Evolutionary conservation across 1,139 yeast genomes (phyloP).

Genomic region (Kodamaea alishanica): DNA sequence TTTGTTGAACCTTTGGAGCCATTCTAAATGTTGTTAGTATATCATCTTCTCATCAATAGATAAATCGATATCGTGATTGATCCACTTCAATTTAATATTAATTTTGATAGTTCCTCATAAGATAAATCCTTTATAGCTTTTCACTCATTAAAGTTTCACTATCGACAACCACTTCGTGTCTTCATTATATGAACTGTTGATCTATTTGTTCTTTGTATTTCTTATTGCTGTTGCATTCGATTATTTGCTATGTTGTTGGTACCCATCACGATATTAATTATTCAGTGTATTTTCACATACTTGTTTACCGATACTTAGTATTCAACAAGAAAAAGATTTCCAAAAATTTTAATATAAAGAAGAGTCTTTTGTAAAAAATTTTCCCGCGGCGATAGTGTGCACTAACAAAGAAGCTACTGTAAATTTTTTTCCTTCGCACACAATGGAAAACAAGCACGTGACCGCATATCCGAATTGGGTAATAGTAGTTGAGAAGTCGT

Average conservation of each 20-base stretch:
- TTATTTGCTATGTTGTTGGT: too few relatives aligned
- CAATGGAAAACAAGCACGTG: conserved; percentile 1
- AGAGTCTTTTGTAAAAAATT: conserved; percentile 14
- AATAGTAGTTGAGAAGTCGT: too few relatives aligned
- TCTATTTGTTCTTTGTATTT: too few relatives aligned
- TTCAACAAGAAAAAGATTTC: conserved; percentile 7
- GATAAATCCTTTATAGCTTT: neutral
- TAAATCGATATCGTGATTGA: neutral
- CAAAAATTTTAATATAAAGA: conserved; percentile 3
- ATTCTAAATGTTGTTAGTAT: conserved; percentile 52
- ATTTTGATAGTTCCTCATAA: neutral
- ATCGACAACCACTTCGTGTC: neutral
- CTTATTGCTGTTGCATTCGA: too few relatives aligned
- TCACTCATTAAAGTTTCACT: too few relatives aligned
- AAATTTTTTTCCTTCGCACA: conserved; percentile 5
- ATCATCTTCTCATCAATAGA: neutral
- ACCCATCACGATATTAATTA: neutral
- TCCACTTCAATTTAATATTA: neutral
- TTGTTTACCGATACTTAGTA: conserved; percentile 18
- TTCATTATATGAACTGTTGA: neutral
- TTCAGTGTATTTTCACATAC: conserved; percentile 12
- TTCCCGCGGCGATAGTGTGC: conserved; percentile 2
- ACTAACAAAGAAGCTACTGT: conserved; percentile 2
- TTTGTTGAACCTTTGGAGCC: conserved; percentile 99
- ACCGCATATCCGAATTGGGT: neutral